A percentile compares a stretch with the other conserved stretches of the same genome.
Evolutionary conservation across 116 monocot species (phyloP).

Genomic region (Posidonia oceanica): DNA sequence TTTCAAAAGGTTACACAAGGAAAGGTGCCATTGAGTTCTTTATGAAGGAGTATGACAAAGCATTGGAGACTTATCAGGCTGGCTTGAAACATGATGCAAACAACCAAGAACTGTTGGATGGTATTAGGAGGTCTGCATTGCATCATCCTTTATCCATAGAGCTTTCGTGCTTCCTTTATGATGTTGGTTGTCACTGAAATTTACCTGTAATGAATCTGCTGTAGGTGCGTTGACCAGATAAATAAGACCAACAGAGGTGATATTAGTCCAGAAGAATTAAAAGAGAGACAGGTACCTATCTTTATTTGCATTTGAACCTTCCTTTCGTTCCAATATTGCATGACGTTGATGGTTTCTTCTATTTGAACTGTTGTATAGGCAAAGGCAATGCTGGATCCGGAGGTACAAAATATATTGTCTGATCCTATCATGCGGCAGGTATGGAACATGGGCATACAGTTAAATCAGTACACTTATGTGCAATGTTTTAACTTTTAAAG

Average conservation of each 20-base stretch:
- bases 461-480: too few relatives aligned
- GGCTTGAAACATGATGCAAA: conserved; percentile 81
- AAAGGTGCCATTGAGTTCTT: conserved; percentile 91
- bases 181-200: neutral
- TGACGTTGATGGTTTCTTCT: neutral
- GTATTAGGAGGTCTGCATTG: conserved; percentile 51
- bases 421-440: conserved; percentile 98
- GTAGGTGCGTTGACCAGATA: conserved; percentile 92
- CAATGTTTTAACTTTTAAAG: too few relatives aligned
- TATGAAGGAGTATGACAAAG: conserved; percentile 98
- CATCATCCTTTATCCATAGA: too few relatives aligned
- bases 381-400: conserved; percentile 98
- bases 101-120: conserved; percentile 82
- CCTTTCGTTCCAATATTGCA: neutral
- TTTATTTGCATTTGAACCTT: neutral
- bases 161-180: neutral
- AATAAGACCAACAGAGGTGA: conserved; percentile 86
- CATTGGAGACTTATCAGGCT: conserved; percentile 88
- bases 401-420: conserved; percentile 76
- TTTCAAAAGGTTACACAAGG: conserved; percentile 85
- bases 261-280: conserved; percentile 69
- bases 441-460: neutral
- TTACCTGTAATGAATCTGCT: conserved; percentile 1
- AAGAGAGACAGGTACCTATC: conserved; percentile 78
- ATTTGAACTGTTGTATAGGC: conserved; percentile 23